Evolutionary conservation across 2,329 filamentous ascomycete genomes (phyloP), one percentile per base, ranked within the genome.

Genomic region (Aspergillus intermedius): DNA sequence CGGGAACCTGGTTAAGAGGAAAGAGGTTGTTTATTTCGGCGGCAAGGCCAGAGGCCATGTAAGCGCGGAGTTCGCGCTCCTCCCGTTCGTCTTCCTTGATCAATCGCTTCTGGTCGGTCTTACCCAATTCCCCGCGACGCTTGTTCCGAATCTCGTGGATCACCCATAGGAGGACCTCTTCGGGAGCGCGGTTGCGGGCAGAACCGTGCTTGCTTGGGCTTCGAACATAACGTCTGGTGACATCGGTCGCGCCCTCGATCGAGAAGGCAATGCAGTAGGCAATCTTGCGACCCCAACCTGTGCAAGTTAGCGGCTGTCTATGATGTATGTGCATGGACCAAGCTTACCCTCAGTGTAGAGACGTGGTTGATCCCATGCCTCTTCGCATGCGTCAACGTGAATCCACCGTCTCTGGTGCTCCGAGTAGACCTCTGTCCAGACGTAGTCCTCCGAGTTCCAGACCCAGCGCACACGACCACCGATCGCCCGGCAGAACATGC

Each of bases 371-470:
- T 98, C 93, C 90, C 91, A 97, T 1, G 88, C 83, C 64, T 91
- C 91, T 67, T 97, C 93, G 63, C 91, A 96, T 30, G 86, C 84
- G 67, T 98, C 93, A 39, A 96, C 90, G 58, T 97, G 91, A n/a
- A 97, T 79, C 93, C 93, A 98, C 65, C 90, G 83, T 67, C 87
- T 84, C 63, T 91, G 86, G 70, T 95, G 90, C 54, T 93, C 88
- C 2, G 91, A 96, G 73, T 95, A 98, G 12, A 97, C 86, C 62
- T 97, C 93, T 1, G 91, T 95, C 93, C 93, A 98, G 22, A 96
- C 88, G 63, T 96, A 88, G 67, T 97, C 93, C 69, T 97, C 93
- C 25, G 87, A 86, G 60, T 97, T 97, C 93, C 93, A 98, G 9
- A 98, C 87, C 93, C 93, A 98, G 62, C 93, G 83, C 21, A 96